Percentiles rank a stretch among this genome's conserved stretches.
Conservation (phyloP, 2,329 filamentous ascomycete species). For the Lecanicillium sp. region DNA sequence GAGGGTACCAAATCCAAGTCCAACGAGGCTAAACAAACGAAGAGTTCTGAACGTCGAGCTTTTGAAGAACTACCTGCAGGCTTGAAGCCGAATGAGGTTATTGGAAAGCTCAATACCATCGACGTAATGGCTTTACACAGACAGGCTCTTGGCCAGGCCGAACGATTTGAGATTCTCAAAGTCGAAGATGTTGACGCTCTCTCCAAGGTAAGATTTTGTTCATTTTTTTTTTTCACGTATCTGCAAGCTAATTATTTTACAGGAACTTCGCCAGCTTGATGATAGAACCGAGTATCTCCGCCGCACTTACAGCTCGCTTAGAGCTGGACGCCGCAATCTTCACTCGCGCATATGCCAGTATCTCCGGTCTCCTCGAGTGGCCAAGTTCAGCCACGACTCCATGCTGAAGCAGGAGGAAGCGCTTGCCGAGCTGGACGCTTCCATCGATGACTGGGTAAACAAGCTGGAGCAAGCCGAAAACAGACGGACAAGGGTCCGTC, state of each 20-base stretch:
- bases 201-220: constrained; percentile 47
- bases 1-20: constrained; percentile 39
- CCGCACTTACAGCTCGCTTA: constrained; percentile 67
- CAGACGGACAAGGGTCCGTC: constrained; percentile 64
- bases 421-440: constrained; percentile 66
- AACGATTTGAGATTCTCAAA: constrained; percentile 58
- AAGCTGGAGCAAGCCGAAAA: constrained; percentile 81
- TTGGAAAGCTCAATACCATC: constrained; percentile 36
- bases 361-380: constrained; percentile 62
- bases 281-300: constrained; percentile 73
- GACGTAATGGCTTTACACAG: constrained; percentile 49
- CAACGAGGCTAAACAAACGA: constrained; percentile 31
- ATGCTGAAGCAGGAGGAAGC: constrained; percentile 77
- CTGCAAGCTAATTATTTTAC: constrained; percentile 13
- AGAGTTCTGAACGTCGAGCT: constrained; percentile 48
- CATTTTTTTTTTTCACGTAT: background rate
- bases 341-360: constrained; percentile 74
- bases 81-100: constrained; percentile 47
- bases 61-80: constrained; percentile 58
- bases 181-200: constrained; percentile 58
- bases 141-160: constrained; percentile 57
- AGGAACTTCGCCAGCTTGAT: constrained; percentile 71
- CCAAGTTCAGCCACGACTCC: constrained; percentile 67
- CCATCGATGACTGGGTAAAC: constrained; percentile 73
- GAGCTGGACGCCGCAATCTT: constrained; percentile 68